Conservation (phyloP, 2,329 filamentous ascomycete genomes). For the Daldinia sp. region DNA sequence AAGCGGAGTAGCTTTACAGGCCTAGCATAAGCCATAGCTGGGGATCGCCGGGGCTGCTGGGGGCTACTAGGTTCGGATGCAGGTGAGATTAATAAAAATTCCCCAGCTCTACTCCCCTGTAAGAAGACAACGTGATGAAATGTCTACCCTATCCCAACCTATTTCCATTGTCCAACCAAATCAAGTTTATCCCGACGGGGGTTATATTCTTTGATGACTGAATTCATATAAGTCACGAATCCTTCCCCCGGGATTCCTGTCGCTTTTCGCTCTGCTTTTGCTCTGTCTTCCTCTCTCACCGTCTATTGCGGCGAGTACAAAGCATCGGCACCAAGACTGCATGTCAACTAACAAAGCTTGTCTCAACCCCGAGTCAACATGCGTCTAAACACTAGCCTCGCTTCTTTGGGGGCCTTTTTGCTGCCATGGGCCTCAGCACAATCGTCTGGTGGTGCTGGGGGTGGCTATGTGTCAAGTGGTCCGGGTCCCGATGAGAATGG, state of each 20-base stretch:
- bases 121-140: conserved; percentile 38
- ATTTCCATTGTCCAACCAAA: conserved; percentile 43
- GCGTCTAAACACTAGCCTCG: conserved; percentile 48
- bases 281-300: conserved; percentile 31
- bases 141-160: conserved; percentile 7
- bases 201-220: conserved; percentile 35
- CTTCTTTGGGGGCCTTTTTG: conserved; percentile 50
- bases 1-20: conserved; percentile 48
- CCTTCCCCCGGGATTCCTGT: conserved; percentile 31
- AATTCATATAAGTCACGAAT: conserved; percentile 44
- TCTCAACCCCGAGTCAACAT: conserved; percentile 44
- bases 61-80: conserved; percentile 35
- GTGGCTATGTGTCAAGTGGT: conserved; percentile 41
- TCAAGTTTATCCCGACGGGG: conserved; percentile 35
- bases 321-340: conserved; percentile 19
- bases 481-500: conserved; percentile 66
- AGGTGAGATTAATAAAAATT: conserved; percentile 46
- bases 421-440: conserved; percentile 51
- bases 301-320: conserved; percentile 41
- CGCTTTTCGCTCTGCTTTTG: conserved; percentile 6
- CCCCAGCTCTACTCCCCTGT: conserved; percentile 38
- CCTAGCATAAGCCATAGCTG: conserved; percentile 23
- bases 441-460: conserved; percentile 40
- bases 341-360: conserved; percentile 37
- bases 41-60: conserved; percentile 36